Percentiles rank a stretch among this genome's conserved stretches.
Evolutionary conservation across 2,329 filamentous ascomycete species (phyloP).

Genomic region (Nigrospora oryzae): DNA sequence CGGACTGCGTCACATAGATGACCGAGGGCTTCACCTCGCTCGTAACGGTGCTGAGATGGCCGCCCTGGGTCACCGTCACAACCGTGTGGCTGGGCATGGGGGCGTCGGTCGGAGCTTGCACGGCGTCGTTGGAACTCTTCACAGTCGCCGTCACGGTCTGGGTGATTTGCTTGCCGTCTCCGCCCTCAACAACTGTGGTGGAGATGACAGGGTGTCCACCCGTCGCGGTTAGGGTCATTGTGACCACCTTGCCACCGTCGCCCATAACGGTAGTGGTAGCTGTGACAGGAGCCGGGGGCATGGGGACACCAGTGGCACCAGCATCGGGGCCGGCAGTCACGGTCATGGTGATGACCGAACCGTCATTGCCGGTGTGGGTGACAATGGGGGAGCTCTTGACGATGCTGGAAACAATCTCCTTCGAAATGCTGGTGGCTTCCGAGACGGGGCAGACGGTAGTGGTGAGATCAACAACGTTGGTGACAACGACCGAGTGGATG

Average conservation of each 20-base stretch:
- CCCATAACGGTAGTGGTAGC: background rate
- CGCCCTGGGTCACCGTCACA: too few relatives aligned
- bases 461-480: constrained; percentile 16
- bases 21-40: background rate
- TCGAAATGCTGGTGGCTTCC: constrained; percentile 13
- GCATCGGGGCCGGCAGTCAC: constrained; percentile 1
- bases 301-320: constrained; percentile 5
- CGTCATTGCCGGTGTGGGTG: constrained; percentile 1
- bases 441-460: constrained; percentile 19
- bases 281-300: background rate
- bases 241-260: too few relatives aligned
- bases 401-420: constrained; percentile 14
- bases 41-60: too few relatives aligned
- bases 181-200: too few relatives aligned
- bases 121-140: too few relatives aligned
- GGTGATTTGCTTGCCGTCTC: too few relatives aligned
- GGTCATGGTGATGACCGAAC: constrained; percentile 9
- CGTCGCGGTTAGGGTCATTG: too few relatives aligned
- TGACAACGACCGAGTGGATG: constrained; percentile 16
- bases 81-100: too few relatives aligned
- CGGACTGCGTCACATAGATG: background rate
- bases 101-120: too few relatives aligned
- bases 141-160: too few relatives aligned
- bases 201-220: too few relatives aligned
- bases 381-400: background rate